Base-by-base conservation (phyloP, 371 early-diverging fungal species). In the Parasitella parasitica region DNA sequence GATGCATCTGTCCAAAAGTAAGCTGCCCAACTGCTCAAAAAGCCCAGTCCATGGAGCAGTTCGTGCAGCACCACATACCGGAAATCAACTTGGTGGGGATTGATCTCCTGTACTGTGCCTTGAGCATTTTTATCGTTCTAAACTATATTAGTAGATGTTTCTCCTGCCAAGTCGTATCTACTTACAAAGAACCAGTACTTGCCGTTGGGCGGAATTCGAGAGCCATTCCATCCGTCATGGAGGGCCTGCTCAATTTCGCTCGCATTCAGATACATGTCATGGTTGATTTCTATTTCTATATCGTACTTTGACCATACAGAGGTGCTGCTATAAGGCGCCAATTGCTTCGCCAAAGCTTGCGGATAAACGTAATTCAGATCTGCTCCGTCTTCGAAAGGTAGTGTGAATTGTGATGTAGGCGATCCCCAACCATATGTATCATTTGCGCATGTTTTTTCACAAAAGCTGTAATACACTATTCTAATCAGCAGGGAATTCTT, bases 281-380 rank as follows among this genome's bases (percentile, higher is more conserved):
- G 78, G 20, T 81, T 81, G 38, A 81, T 70, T 27, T 74, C 76
- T 32, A 77, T 70, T n/a, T 69, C 70, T 28, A 81, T 67, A 61
- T 81, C 81, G 36, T 69, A 69, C 11, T 72, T 63, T 8, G 76
- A 63, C 75, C 81, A 78, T 8, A 70, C 73, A 1, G 75, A 71
- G 0, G 73, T 71, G 22, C 71, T 73, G 34, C 71, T 76, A 28
- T 75, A 78, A 13, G 76, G 78, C 18, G 76, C 75, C 20, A 81
- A 37, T 49, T 81, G 81, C 37, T 78, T 81, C 0, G 81, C 81
- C 12, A 81, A 48, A 7, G 81, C 73, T 51, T 81, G 81, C 0
- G 81, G 81, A 57, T 81, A 78, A 8, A 78, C 66, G 54, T 76
- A 75, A 48, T 78, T 81, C 24, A 72, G 54, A 55, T 80, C 81